Evolutionary conservation across 1,284 basidiomycete genomes (phyloP).

Genomic region (Neotropicomus parvogracilis): DNA sequence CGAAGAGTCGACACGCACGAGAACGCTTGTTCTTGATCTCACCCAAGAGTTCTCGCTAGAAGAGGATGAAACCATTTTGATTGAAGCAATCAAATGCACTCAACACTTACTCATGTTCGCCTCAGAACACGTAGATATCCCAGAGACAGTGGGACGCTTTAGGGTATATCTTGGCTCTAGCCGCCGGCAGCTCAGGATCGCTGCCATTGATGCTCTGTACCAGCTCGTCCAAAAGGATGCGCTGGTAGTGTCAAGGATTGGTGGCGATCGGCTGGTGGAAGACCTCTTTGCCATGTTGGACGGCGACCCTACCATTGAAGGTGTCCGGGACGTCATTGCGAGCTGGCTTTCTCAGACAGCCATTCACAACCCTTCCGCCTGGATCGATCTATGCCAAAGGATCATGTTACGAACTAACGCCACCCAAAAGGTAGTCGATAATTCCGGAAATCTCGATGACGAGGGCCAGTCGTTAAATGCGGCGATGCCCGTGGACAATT

Average conservation of each 20-base stretch:
- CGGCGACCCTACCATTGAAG: constrained; percentile 90
- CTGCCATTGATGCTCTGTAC: constrained; percentile 93
- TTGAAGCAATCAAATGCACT: constrained; percentile 93
- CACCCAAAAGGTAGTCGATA: constrained; percentile 69
- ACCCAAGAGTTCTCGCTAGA: constrained; percentile 85
- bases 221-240: constrained; percentile 97
- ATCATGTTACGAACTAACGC: constrained; percentile 91
- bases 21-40: constrained; percentile 79
- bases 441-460: constrained; percentile 75
- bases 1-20: constrained; percentile 81
- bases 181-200: constrained; percentile 82
- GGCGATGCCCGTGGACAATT: constrained; percentile 35
- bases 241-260: constrained; percentile 85
- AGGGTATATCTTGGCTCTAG: constrained; percentile 74
- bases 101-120: constrained; percentile 98
- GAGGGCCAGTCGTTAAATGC: constrained; percentile 86
- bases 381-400: constrained; percentile 96
- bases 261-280: constrained; percentile 91
- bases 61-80: constrained; percentile 82
- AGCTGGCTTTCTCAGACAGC: constrained; percentile 97
- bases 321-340: constrained; percentile 89
- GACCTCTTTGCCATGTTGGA: constrained; percentile 95
- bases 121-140: constrained; percentile 76
- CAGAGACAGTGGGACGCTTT: constrained; percentile 74
- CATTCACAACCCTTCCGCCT: constrained; percentile 87